phyloP scores from a whole-genome alignment of 2,329 filamentous ascomycete species.

The Sclerotinia minor region DNA sequence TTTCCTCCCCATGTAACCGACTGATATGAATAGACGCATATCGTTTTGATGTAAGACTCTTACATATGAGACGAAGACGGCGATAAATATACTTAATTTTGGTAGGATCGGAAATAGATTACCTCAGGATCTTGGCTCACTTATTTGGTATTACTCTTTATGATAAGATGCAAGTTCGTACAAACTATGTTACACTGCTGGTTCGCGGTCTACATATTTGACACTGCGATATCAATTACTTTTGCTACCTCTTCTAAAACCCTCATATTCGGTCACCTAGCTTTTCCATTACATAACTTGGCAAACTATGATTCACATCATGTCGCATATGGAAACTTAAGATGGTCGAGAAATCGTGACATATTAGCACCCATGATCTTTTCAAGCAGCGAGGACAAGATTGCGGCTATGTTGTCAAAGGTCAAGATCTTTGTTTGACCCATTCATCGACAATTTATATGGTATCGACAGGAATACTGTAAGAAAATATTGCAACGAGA shows the following conservation, averaged over 20 bases:
- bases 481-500: background rate
- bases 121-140: background rate
- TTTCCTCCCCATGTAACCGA: background rate
- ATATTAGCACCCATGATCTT: background rate
- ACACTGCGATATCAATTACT: background rate
- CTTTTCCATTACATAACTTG: background rate
- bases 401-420: background rate
- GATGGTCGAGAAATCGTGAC: background rate
- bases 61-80: background rate
- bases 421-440: background rate
- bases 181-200: background rate
- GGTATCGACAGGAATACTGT: background rate
- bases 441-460: background rate
- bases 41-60: too few relatives aligned
- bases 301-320: background rate
- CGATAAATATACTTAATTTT: background rate
- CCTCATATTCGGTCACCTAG: fast-evolving
- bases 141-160: background rate
- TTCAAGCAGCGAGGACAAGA: too few relatives aligned
- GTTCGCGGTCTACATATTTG: background rate
- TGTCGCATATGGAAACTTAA: background rate
- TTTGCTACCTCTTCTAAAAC: background rate
- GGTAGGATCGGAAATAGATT: background rate
- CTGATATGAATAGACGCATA: background rate
- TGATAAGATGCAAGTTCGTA: background rate